A percentile compares a stretch with the other conserved stretches of the same genome.
Evolutionary conservation across 345 rosid species (phyloP).

Genomic region (Hypericum perforatum): DNA sequence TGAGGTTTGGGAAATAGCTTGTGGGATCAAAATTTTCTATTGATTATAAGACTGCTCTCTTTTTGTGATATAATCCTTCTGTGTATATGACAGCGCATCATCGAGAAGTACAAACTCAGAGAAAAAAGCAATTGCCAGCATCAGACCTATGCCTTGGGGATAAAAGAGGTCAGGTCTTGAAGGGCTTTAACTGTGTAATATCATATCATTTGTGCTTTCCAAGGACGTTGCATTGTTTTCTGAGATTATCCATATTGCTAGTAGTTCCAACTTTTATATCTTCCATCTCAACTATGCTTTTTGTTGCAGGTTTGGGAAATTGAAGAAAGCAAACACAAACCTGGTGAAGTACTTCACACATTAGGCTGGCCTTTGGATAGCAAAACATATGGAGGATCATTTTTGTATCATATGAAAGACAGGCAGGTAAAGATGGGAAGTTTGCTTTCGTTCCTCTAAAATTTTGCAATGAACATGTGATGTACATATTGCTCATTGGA

Average conservation of each 20-base stretch:
- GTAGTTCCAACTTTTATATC: background rate
- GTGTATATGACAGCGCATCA: conserved; percentile 38
- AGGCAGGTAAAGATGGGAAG: conserved; percentile 37
- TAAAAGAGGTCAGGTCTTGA: conserved; percentile 51
- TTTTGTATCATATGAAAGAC: conserved; percentile 90
- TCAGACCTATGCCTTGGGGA: conserved; percentile 95
- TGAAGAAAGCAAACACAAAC: conserved; percentile 71
- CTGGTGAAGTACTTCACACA: conserved; percentile 78
- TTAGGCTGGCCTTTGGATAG: conserved; percentile 91
- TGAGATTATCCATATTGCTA: background rate
- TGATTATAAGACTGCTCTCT: background rate
- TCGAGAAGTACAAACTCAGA: conserved; percentile 60
- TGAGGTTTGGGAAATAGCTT: conserved; percentile 48
- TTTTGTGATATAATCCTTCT: too few species aligned
- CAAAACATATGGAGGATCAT: conserved; percentile 91
- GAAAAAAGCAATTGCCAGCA: conserved; percentile 77
- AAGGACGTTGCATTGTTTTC: too few species aligned
- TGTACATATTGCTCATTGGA: too few species aligned
- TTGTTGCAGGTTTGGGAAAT: conserved; percentile 81
- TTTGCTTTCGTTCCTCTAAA: too few species aligned
- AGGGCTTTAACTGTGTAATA: too few species aligned
- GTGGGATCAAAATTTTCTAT: background rate
- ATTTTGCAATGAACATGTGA: too few species aligned
- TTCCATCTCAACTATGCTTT: background rate
- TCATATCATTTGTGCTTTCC: too few species aligned